Evolutionary conservation across 495 filamentous ascomycete genomes (phyloP), one percentile per base, ranked within the genome.

Genomic region (Xylaria acuta): DNA sequence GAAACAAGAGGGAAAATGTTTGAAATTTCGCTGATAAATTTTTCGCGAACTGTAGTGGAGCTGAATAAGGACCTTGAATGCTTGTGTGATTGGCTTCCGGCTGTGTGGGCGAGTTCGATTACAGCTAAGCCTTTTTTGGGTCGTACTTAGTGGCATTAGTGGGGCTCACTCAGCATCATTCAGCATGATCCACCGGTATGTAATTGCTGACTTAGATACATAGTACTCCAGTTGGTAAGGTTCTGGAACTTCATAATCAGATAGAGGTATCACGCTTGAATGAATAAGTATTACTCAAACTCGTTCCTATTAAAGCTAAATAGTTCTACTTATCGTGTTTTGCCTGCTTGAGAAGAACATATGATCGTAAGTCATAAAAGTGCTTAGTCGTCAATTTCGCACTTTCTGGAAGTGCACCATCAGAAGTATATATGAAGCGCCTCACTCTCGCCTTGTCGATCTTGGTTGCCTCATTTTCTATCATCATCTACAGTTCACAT

Each of bases 251-350:
- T 53, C 45, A 30, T 53, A 66, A 66, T 51, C 36, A 38, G 60
- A 45, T 18, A 58, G 47, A 67, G 51, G 18, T 56, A 65, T 45
- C 45, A 30, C 32, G 12, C 22, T 12, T 60, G 70, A 49, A 77
- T 70, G 75, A 72, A 49, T 56, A 72, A 71, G 64, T 72, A 47
- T 67, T 75, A 72, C 73, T 63, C 77, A 79, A 56, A n/a, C 18
- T 27, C n/a, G 22, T 54, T 56, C 34, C 34, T 5, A 18, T 2
- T 9, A 9, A 51, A 41, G 64, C 49, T 34, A 41, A 27, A 38
- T 27, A 36, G n/a, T 54, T 27, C 30, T 20, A 51, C 30, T 22
- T 25, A 70, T 34, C 34, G 16, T 40, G 6, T 18, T 51, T 14
- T 20, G 27, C 64, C 25, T 43, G 27, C 49, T 43, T 9, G 22